Percentiles rank a stretch among this genome's conserved stretches.
Conservation (phyloP, 2,329 filamentous ascomycete genomes). For the Cryphonectria carpinicola region DNA sequence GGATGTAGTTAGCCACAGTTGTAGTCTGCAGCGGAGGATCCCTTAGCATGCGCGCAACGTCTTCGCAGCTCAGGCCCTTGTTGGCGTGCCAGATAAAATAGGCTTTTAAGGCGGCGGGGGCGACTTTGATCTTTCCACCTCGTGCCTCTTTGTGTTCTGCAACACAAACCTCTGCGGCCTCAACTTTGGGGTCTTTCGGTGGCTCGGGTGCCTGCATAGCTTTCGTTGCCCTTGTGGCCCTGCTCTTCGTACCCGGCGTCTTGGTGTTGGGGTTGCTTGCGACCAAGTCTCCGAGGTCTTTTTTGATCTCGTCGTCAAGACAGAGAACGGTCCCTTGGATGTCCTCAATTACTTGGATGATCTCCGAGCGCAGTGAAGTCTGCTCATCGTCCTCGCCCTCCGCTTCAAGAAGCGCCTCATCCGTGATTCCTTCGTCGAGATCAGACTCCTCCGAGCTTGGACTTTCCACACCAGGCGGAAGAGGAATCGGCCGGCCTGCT, state of each 20-base stretch:
- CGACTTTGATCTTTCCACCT: constrained; percentile 31
- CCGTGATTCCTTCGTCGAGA: constrained; percentile 1
- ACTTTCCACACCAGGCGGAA: constrained; percentile 49
- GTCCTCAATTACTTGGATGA: background rate
- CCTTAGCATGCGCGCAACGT: constrained; percentile 60
- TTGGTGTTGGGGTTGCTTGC: background rate
- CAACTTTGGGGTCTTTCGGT: constrained; percentile 46
- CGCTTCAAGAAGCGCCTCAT: constrained; percentile 23
- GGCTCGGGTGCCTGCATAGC: constrained; percentile 18
- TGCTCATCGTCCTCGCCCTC: background rate
- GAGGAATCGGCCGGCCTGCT: constrained; percentile 63
- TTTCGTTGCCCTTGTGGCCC: constrained; percentile 22
- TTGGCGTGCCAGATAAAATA: constrained; percentile 68
- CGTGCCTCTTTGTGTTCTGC: constrained; percentile 42
- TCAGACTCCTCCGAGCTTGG: constrained; percentile 38
- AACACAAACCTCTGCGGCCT: constrained; percentile 47
- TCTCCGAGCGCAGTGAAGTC: background rate
- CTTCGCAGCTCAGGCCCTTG: constrained; percentile 49
- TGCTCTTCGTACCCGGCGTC: constrained; percentile 20
- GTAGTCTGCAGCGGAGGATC: constrained; percentile 59
- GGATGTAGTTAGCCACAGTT: constrained; percentile 64
- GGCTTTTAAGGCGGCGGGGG: constrained; percentile 51
- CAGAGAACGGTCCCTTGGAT: background rate
- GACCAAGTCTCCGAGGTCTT: constrained; percentile 4
- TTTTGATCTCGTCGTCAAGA: background rate